Conservation (phyloP, 1,284 basidiomycete species). For the Heterobasidion occidentale region DNA sequence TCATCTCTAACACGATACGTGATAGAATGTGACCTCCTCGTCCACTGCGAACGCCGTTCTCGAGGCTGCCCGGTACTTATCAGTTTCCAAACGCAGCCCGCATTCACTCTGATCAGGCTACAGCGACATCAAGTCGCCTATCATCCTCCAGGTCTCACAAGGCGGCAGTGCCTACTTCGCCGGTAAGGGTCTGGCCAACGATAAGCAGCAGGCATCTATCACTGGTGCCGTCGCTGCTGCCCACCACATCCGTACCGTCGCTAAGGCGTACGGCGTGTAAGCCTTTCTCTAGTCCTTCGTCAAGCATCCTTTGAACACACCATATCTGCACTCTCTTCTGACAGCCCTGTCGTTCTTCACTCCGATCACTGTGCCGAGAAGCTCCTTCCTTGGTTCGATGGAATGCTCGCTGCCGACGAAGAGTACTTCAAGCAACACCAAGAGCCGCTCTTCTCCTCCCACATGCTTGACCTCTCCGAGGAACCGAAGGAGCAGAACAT, state of each 20-base stretch:
- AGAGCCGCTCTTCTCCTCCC: constrained; percentile 93
- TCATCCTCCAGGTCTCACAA: constrained; percentile 97
- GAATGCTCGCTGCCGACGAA: constrained; percentile 97
- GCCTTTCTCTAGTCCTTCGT: constrained; percentile 23
- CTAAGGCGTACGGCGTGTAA: constrained; percentile 86
- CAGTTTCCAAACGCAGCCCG: neutral
- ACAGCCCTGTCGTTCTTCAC: constrained; percentile 93
- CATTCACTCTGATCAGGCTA: neutral
- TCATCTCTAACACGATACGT: constrained; percentile 7
- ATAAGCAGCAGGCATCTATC: constrained; percentile 95
- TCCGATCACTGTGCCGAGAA: constrained; percentile 99
- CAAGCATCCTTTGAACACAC: neutral
- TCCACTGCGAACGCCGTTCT: constrained; percentile 83
- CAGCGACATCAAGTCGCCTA: constrained; percentile 89
- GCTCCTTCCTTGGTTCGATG: constrained; percentile 99
- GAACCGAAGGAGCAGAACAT: constrained; percentile 99
- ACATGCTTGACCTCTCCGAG: constrained; percentile 99
- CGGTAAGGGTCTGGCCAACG: constrained; percentile 94
- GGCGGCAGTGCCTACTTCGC: constrained; percentile 96
- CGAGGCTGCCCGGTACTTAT: constrained; percentile 73
- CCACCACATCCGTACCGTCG: constrained; percentile 84
- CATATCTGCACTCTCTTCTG: neutral
- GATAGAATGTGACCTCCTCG: constrained; percentile 79
- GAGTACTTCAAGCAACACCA: constrained; percentile 87
- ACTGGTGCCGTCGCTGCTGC: constrained; percentile 90